A percentile compares a stretch with the other conserved stretches of the same genome.
Conservation (phyloP, 805 yeast genomes). For the Candida peoriensis region DNA sequence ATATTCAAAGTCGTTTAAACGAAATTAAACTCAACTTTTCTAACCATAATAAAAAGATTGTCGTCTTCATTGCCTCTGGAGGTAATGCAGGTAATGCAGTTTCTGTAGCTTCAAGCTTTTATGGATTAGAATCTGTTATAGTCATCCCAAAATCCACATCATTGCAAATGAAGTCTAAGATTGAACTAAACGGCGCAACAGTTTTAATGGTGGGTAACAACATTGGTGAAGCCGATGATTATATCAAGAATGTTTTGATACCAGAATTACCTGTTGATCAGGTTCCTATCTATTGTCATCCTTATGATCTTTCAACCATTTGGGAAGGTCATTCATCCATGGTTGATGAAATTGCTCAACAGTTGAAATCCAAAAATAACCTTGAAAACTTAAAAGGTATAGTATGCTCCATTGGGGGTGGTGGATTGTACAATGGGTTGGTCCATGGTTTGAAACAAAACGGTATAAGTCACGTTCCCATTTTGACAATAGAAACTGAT, state of each 20-base stretch:
- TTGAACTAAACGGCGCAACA: slow-evolving; percentile 44
- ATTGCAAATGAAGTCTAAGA: slow-evolving; percentile 38
- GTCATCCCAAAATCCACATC: slow-evolving; percentile 53
- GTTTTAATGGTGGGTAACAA: slow-evolving; percentile 41
- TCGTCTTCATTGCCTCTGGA: slow-evolving; percentile 48
- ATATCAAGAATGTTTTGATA: slow-evolving; percentile 30
- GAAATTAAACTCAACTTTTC: slow-evolving; percentile 20
- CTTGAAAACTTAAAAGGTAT: slow-evolving; percentile 34
- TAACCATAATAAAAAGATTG: slow-evolving; percentile 25
- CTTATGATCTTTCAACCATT: slow-evolving; percentile 44
- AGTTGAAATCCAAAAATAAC: slow-evolving; percentile 20
- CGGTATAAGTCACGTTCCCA: slow-evolving; percentile 32
- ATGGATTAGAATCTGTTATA: slow-evolving; percentile 42
- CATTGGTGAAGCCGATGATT: slow-evolving; percentile 48
- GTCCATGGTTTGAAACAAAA: slow-evolving; percentile 37
- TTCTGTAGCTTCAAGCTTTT: slow-evolving; percentile 38
- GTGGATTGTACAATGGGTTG: slow-evolving; percentile 51
- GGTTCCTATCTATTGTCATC: slow-evolving; percentile 47
- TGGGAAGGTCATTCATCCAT: slow-evolving; percentile 52
- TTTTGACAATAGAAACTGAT: slow-evolving; percentile 53
- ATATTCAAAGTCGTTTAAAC: slow-evolving; percentile 32
- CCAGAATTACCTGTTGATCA: slow-evolving; percentile 17
- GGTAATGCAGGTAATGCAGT: slow-evolving; percentile 57
- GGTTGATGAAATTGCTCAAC: slow-evolving; percentile 38
- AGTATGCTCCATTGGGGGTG: slow-evolving; percentile 55